Evolutionary conservation across 192 early-diverging fungal genomes (phyloP), one percentile per base, ranked within the genome.

Genomic region (Paraglomus brasilianum): DNA sequence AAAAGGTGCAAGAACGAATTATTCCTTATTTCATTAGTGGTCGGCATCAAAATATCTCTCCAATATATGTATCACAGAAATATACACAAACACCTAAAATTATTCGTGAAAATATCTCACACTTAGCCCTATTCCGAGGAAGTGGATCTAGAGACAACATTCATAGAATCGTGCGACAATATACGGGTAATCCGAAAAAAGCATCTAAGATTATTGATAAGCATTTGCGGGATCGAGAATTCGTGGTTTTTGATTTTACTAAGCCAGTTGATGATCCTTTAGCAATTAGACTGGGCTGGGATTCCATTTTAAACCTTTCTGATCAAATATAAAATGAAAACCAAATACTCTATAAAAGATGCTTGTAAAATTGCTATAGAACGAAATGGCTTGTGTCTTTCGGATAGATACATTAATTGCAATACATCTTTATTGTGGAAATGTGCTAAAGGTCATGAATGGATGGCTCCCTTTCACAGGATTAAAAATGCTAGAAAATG

Each of bases 181-280:
- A 56, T 5, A 56, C 5, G 36, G 24, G 36, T 5, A 21, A 56
- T 56, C 55, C 55, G 21, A 56, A 56, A 56, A 56, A 56, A 5
- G 55, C 55, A 30, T 56, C 55, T 5, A 56, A 56, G 21, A 56
- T 56, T 1, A 56, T 56, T 56, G 55, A 56, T 56, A 56, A 56
- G 36, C 55, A 56, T 56, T 56, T 56, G 21, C 0, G 5, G 46
- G 15, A 47, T 47, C 15, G 46, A 46, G 62, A 64, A 15, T 64
- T 64, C 49, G 30, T 64, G 30, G 62, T 64, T 46, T 48, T 64
- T 11, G 8, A 62, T 62, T 6, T 62, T n/a, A 62, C 43, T 53
- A 53, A 53, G 52, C 11, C 52, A 21, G 52, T 53, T n/a, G 52
- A 53, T 21, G 52, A 53, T 53, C 52, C 52, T 53, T 21, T 53